Conservation (phyloP, 768 basidiomycete genomes). For the Boletus coccyginus region DNA sequence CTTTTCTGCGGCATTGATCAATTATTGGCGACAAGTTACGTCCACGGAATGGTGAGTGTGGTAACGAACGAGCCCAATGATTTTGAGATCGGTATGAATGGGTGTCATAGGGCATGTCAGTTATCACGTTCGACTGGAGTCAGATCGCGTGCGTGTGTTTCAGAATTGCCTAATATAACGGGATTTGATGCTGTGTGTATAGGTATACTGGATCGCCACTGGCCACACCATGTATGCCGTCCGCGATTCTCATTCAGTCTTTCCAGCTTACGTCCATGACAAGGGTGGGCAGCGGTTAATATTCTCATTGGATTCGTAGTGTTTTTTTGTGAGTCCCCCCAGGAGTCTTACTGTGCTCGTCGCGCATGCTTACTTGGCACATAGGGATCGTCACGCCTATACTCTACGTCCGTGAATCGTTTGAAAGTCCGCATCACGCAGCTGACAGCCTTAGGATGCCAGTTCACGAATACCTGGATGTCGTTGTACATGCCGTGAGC, state of each 20-base stretch:
- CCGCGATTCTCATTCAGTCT: neutral
- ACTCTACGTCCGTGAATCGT: slow-evolving; percentile 47
- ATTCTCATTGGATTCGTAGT: slow-evolving; percentile 62
- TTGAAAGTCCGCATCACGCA: slow-evolving; percentile 31
- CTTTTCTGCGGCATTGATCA: neutral
- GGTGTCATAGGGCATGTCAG: slow-evolving; percentile 51
- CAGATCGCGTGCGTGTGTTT: slow-evolving; percentile 45
- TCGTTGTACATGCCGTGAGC: slow-evolving; percentile 58
- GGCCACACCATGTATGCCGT: slow-evolving; percentile 56
- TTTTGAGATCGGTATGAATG: neutral
- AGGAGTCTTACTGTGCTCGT: neutral
- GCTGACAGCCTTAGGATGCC: neutral
- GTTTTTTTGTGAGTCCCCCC: slow-evolving; percentile 55
- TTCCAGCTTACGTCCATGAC: neutral
- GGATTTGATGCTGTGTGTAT: neutral
- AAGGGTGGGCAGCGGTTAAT: slow-evolving; percentile 78
- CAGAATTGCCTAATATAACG: neutral
- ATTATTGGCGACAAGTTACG: slow-evolving; percentile 19
- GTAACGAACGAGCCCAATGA: neutral
- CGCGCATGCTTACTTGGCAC: neutral
- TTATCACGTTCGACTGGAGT: slow-evolving; percentile 81
- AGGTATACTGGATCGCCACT: slow-evolving; percentile 48
- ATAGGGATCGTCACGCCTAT: slow-evolving; percentile 35
- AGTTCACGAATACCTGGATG: slow-evolving; percentile 65
- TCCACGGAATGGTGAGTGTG: slow-evolving; percentile 44